Base-by-base conservation (phyloP, 441 rosid genomes). In the Omphalea diandra region DNA sequence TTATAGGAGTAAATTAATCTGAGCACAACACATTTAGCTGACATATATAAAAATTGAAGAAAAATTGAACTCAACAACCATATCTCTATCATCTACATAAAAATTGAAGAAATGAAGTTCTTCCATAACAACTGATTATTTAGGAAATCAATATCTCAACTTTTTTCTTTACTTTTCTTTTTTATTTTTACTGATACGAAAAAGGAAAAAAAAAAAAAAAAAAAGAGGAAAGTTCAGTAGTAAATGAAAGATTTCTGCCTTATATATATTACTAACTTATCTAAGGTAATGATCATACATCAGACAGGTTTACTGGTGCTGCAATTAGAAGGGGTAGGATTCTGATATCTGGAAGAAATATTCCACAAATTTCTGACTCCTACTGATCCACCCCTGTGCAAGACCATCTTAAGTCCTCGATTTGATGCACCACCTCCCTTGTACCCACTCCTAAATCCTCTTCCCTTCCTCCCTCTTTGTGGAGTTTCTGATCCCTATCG, bases 361-460 rank as follows among this genome's bases (percentile, higher is more conserved):
- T 20, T n/a, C 1, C 44, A 22, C 3, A 76, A 29, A 41, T 68
- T 70, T 63, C 27, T 68, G 33, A 63, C 41, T 24, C 69, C 56
- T 20, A 22, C 63, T 43, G 69, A 60, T 60, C 75, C 65, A 0
- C 65, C 72, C 17, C 56, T 52, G 38, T 43, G 69, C 29, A 63
- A 36, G 2, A 63, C 76, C 50, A 29, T 18, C 18, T 27, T 50
- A 1, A 66, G 32, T 22, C 60, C 70, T 20, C 53, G 31, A 33
- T 46, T 12, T 46, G 68, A 29, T 44, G 55, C 68, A 17, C 53
- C n/a, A n/a, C 55, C 38, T 6, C 31, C 15, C 24, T 7, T 26
- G 31, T 31, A n/a, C 0, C 36, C 69, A 31, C 15, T 68, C 63
- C 65, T 68, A 2, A 72, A 1, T 36, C 71, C 72, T 64, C 63